Base-by-base conservation (phyloP, 768 basidiomycete genomes). In the Tylopilus sp. region DNA sequence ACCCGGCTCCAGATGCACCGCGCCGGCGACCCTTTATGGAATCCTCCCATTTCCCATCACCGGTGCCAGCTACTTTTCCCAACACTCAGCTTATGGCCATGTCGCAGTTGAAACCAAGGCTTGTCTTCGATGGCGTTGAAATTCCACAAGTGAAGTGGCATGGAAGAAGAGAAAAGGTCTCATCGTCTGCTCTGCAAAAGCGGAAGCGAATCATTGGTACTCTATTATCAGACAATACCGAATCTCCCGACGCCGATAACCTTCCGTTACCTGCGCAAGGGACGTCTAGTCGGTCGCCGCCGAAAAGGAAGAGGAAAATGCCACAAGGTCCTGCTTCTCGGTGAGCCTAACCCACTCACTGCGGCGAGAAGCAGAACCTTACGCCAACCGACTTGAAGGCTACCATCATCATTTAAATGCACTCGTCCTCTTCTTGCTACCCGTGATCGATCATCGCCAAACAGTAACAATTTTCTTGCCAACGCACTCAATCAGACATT, bases 281-380 rank as follows among this genome's bases (percentile, higher is more conserved):
- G 21, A 31, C n/a, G 31, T 14, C 44, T 4, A 28, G 4, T 44
- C 50, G 37, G 33, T 31, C 54, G 12, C 34, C 24, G 33, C 25
- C 48, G 0, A 56, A 48, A 48, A 67, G 53, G 53, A 68, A 59
- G 50, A 62, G 50, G 43, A 64, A 58, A 45, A 40, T 41, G 25
- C 31, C 53, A 9, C 59, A 43, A 48, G 56, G 66, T 57, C 45
- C 63, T 55, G 65, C 59, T 69, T 62, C 66, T 57, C 67, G 65
- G 66, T 68, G 63, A 68, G 66, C 59, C 53, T 49, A 52, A 52
- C 60, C 53, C 57, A 52, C 65, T 66, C 65, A 63, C 66, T 68
- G 63, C 51, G 31, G 34, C 57, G 47, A 54, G 66, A 63, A 68
- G 65, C 57, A 61, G 59, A 63, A 54, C 61, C 65, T 66, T 48